phyloP scores from a whole-genome alignment of 192 early-diverging fungal species.

The Backusella mclennaniae region DNA sequence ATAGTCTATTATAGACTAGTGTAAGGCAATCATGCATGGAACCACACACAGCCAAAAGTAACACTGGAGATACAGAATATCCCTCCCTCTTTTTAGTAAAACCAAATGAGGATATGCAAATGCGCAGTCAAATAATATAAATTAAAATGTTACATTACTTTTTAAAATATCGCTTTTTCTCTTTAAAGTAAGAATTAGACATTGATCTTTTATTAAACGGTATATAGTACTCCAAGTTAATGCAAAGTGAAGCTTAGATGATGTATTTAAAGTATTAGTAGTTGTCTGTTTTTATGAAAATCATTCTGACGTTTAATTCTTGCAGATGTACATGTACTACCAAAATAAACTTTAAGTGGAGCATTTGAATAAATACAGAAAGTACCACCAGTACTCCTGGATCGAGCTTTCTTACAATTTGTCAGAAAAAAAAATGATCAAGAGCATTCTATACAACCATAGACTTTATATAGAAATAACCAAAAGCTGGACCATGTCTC shows the following conservation, averaged over 20 bases:
- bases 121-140: neutral
- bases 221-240: neutral
- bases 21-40: neutral
- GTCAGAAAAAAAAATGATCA: no score
- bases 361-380: neutral
- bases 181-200: neutral
- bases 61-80: neutral
- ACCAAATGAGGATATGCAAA: neutral
- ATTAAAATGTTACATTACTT: neutral
- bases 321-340: neutral
- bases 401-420: neutral
- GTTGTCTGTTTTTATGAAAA: neutral
- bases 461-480: no score
- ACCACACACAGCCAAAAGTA: neutral
- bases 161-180: neutral
- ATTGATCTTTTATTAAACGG: neutral
- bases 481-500: no score
- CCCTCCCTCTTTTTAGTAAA: neutral
- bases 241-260: neutral
- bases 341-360: neutral
- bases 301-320: neutral
- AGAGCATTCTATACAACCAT: no score
- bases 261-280: neutral
- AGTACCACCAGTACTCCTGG: neutral
- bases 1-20: constrained; percentile 19